These are phyloP conservation scores for Wallacemonas sp. DNA, from an alignment of 208 protist species.

Conservation along the genomic window DNA sequence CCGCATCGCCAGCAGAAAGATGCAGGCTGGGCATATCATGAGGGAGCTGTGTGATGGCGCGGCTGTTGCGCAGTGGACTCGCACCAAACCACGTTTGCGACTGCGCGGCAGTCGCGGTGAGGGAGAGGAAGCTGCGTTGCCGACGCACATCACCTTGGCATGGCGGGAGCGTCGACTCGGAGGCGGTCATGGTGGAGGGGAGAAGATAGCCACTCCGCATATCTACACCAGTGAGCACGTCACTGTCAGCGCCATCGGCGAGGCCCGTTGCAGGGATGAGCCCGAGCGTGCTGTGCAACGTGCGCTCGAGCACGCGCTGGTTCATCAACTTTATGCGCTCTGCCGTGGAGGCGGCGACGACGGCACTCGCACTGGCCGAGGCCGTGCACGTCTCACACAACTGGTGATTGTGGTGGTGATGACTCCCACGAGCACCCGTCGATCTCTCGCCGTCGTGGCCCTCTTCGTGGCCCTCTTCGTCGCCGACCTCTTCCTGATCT, in stretches of 20 bases:
- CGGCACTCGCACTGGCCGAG: too few species aligned
- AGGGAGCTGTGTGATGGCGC: not conserved
- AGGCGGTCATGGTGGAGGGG: too few species aligned
- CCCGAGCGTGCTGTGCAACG: conserved; percentile 5
- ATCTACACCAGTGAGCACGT: too few species aligned
- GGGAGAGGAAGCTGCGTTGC: not conserved
- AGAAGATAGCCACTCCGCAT: too few species aligned
- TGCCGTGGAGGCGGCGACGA: not conserved
- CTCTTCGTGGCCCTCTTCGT: too few species aligned
- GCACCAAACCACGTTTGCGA: conserved; percentile 8
- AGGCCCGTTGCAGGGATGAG: not conserved
- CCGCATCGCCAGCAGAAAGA: too few species aligned
- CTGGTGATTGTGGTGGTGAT: not conserved
- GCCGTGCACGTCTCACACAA: not conserved
- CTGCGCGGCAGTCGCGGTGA: conserved; percentile 6
- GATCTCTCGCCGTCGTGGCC: too few species aligned
- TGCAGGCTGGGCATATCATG: not conserved
- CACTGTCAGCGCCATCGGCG: not conserved
- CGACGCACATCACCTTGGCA: too few species aligned
- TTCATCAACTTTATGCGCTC: too few species aligned
- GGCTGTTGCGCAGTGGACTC: not conserved
- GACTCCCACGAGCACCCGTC: too few species aligned
- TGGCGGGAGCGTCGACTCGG: too few species aligned
- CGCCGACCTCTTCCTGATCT: too few species aligned
- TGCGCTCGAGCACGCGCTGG: not conserved